Conservation (phyloP, 306 rosid species). For the Cucurbita moschata region DNA sequence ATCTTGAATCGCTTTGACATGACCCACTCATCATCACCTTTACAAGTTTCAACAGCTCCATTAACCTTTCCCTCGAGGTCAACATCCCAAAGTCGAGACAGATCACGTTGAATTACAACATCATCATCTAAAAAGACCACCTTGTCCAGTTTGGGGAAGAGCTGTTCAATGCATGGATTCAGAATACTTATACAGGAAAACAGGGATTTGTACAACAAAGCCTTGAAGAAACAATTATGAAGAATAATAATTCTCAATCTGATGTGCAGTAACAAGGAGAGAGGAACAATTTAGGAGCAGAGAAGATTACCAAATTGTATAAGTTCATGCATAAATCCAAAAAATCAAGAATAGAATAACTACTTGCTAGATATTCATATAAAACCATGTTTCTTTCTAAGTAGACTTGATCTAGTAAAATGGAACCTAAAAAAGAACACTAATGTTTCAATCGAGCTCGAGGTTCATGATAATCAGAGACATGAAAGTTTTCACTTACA, state of each 20-base stretch:
- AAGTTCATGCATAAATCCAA: background rate
- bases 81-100: conserved; percentile 81
- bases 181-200: conserved; percentile 6
- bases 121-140: conserved; percentile 89
- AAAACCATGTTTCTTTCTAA: background rate
- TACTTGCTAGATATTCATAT: background rate
- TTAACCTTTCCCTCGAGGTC: conserved; percentile 81
- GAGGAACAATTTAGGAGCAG: conserved; percentile 1
- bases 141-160: conserved; percentile 83
- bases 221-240: background rate
- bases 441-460: background rate
- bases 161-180: conserved; percentile 38
- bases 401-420: background rate
- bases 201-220: background rate
- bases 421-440: background rate
- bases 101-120: conserved; percentile 76
- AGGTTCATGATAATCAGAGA: background rate
- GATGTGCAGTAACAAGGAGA: background rate
- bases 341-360: background rate
- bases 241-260: background rate
- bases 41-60: conserved; percentile 97
- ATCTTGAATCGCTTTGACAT: conserved; percentile 80
- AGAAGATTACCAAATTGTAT: background rate
- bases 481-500: background rate
- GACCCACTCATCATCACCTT: conserved; percentile 90